A percentile compares a stretch with the other conserved stretches of the same genome.
phyloP scores from a whole-genome alignment of 2,329 filamentous ascomycete genomes.

The Harringtonia lauricola region DNA sequence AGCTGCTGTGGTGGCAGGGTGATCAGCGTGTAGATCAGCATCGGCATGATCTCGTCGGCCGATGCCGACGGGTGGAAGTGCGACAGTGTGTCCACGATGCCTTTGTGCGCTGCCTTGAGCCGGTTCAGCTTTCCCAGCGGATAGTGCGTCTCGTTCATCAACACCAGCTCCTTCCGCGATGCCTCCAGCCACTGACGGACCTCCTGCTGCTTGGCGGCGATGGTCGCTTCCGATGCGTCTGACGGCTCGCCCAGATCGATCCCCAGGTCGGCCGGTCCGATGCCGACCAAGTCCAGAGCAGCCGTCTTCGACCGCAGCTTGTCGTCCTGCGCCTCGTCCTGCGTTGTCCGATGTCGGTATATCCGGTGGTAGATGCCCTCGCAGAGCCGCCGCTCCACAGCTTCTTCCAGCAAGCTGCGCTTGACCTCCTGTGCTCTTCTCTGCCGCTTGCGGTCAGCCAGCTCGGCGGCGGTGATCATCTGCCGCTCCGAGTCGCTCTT shows the following conservation, averaged over 20 bases:
- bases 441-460: constrained; percentile 67
- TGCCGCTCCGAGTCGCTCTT: constrained; percentile 51
- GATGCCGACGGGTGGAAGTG: constrained; percentile 69
- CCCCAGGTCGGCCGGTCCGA: constrained; percentile 75
- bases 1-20: constrained; percentile 78
- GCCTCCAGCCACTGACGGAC: constrained; percentile 62
- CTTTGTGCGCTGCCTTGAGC: constrained; percentile 80
- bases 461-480: constrained; percentile 84
- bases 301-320: constrained; percentile 91
- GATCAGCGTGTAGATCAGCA: constrained; percentile 91
- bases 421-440: constrained; percentile 71
- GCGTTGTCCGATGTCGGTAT: constrained; percentile 81
- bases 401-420: constrained; percentile 69
- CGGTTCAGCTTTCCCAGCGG: constrained; percentile 86
- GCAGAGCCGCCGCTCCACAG: constrained; percentile 76
- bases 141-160: constrained; percentile 80
- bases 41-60: constrained; percentile 92
- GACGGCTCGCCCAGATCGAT: constrained; percentile 53
- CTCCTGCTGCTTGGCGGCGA: constrained; percentile 50
- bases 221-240: constrained; percentile 42
- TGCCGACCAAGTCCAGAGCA: constrained; percentile 80
- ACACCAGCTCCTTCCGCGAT: constrained; percentile 59
- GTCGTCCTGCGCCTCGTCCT: constrained; percentile 91
- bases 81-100: constrained; percentile 77
- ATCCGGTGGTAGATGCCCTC: constrained; percentile 80